phyloP scores from a whole-genome alignment of 2,329 filamentous ascomycete genomes.

The Colletotrichum tropicicola region DNA sequence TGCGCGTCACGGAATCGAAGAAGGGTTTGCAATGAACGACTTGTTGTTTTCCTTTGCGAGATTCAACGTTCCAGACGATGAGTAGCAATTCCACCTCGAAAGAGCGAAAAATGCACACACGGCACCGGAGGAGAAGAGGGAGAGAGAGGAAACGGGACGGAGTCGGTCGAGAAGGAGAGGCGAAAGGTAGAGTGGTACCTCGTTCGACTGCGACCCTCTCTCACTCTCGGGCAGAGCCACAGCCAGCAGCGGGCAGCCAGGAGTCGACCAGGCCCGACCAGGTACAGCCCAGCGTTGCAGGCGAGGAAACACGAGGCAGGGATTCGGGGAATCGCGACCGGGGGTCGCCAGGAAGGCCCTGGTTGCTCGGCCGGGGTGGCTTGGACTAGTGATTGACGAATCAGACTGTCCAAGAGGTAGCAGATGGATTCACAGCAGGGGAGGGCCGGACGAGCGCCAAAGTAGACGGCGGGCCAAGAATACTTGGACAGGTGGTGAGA shows the following conservation, averaged over 20 bases:
- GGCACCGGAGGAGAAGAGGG: slow-evolving; percentile 18
- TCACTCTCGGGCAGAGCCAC: neutral
- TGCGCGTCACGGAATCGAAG: slow-evolving; percentile 29
- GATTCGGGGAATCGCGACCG: slow-evolving; percentile 20
- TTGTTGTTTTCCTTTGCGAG: slow-evolving; percentile 19
- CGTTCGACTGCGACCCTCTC: slow-evolving; percentile 4
- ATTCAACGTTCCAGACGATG: slow-evolving; percentile 35
- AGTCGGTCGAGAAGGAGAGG: slow-evolving; percentile 20
- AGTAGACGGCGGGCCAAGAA: slow-evolving; percentile 27
- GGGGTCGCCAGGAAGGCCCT: slow-evolving; percentile 15
- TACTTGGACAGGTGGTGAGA: slow-evolving; percentile 26
- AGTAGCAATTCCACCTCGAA: slow-evolving; percentile 32
- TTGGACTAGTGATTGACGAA: slow-evolving; percentile 17
- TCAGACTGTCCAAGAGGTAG: slow-evolving; percentile 12
- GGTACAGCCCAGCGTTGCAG: slow-evolving; percentile 24
- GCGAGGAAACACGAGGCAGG: slow-evolving; percentile 32
- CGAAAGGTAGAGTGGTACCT: slow-evolving; percentile 28
- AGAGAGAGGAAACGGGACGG: slow-evolving; percentile 13
- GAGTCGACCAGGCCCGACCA: slow-evolving; percentile 15
- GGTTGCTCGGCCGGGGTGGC: slow-evolving; percentile 4
- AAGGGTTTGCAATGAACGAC: slow-evolving; percentile 24
- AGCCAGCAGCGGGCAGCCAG: neutral
- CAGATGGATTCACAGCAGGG: slow-evolving; percentile 13
- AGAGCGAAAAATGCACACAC: slow-evolving; percentile 31
- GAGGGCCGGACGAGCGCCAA: slow-evolving; percentile 8